A percentile compares a stretch with the other conserved stretches of the same genome.
phyloP scores from a whole-genome alignment of 2,329 filamentous ascomycete genomes.

The Aspergillus texensis region DNA sequence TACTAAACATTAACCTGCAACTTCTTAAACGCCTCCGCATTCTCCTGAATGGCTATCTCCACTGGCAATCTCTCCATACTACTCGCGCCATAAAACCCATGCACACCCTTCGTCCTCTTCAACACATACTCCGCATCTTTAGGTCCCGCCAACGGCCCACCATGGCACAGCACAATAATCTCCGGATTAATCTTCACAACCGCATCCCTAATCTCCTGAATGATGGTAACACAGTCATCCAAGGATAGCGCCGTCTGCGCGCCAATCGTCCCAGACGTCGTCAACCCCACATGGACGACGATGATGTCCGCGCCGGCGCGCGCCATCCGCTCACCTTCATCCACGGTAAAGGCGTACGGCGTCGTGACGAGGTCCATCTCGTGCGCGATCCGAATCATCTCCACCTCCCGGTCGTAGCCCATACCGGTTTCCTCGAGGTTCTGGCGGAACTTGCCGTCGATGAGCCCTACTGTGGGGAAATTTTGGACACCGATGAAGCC shows the following conservation, averaged over 20 bases:
- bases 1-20: constrained; percentile 26
- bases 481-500: constrained; percentile 74
- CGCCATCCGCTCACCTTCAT: constrained; percentile 65
- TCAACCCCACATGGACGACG: constrained; percentile 70
- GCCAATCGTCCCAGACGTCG: constrained; percentile 66
- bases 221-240: constrained; percentile 64
- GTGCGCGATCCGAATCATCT: constrained; percentile 64
- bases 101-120: constrained; percentile 62
- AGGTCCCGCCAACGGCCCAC: constrained; percentile 67
- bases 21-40: constrained; percentile 58
- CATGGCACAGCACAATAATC: constrained; percentile 70
- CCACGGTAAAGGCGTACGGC: constrained; percentile 68
- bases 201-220: constrained; percentile 67
- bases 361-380: constrained; percentile 66
- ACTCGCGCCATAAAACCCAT: constrained; percentile 72
- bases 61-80: constrained; percentile 70
- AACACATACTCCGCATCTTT: constrained; percentile 67
- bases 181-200: constrained; percentile 59
- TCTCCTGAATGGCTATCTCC: constrained; percentile 65
- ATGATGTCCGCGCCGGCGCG: constrained; percentile 67
- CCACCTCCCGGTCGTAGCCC: constrained; percentile 68
- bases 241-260: constrained; percentile 63
- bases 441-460: constrained; percentile 68
- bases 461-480: constrained; percentile 72
- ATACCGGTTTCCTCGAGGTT: constrained; percentile 74